phyloP scores from a whole-genome alignment of 306 rosid species.

The Castanea sativa region DNA sequence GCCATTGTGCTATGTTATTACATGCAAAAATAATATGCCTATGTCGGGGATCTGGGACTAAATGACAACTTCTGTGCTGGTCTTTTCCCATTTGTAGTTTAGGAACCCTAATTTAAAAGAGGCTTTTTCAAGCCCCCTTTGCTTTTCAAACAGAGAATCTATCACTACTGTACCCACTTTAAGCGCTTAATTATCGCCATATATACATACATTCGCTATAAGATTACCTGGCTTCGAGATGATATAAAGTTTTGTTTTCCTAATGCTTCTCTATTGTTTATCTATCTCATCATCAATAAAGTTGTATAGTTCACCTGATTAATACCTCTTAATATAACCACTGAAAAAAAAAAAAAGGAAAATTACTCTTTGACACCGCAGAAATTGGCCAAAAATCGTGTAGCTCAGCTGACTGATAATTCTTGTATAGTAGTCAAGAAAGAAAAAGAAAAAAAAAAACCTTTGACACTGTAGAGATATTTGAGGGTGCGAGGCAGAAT shows the following conservation, averaged over 20 bases:
- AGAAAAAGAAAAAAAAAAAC: too few species aligned
- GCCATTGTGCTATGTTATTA: constrained; percentile 21
- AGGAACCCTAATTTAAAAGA: constrained; percentile 30
- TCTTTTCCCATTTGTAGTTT: constrained; percentile 32
- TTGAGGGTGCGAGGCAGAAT: constrained; percentile 14
- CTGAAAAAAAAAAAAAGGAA: too few species aligned
- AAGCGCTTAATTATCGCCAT: not conserved
- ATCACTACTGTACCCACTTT: not conserved
- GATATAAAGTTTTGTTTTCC: not conserved
- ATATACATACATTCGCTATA: not conserved
- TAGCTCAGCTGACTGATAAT: too few species aligned
- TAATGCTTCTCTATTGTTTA: not conserved
- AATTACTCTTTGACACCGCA: too few species aligned
- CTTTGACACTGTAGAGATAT: not conserved
- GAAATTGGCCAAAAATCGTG: too few species aligned
- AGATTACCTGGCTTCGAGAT: not conserved
- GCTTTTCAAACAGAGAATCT: constrained; percentile 11
- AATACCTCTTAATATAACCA: accelerated
- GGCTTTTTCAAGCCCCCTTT: constrained; percentile 16
- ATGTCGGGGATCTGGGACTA: constrained; percentile 64
- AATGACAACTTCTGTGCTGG: constrained; percentile 44
- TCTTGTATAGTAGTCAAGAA: too few species aligned
- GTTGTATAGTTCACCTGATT: too few species aligned
- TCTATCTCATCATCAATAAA: too few species aligned
- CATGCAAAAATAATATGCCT: constrained; percentile 39